Evolutionary conservation across 208 protist species (phyloP).

Genomic region (Vickermania spadyakhi): DNA sequence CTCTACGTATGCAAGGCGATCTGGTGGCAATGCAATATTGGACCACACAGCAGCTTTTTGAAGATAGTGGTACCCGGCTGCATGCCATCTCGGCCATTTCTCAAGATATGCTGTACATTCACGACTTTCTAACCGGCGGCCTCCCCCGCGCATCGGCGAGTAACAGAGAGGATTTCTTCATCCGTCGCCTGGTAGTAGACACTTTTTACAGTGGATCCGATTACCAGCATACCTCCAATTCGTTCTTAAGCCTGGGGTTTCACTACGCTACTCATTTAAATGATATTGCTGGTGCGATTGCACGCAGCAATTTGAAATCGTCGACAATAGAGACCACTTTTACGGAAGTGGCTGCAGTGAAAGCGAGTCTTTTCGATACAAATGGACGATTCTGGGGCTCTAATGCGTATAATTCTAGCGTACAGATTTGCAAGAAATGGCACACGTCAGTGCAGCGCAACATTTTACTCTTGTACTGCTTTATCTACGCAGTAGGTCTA

Average conservation of each 20-base stretch:
- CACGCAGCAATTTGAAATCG: not conserved
- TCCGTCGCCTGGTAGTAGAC: not conserved
- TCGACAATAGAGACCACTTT: not conserved
- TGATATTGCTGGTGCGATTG: conserved; percentile 2
- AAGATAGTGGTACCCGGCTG: not conserved
- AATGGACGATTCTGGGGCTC: conserved; percentile 1
- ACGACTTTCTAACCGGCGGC: conserved; percentile 7
- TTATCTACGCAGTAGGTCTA: conserved; percentile 6
- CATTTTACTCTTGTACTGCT: not conserved
- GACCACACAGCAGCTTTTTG: not conserved
- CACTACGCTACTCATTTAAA: conserved; percentile 5
- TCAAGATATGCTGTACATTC: conserved; percentile 8
- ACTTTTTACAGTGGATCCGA: not conserved
- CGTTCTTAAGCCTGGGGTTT: conserved; percentile 7
- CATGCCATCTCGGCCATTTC: not conserved
- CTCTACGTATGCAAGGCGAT: conserved; percentile 5
- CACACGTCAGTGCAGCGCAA: conserved; percentile 2
- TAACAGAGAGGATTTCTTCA: conserved; percentile 2
- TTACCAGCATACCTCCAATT: not conserved
- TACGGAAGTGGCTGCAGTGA: not conserved
- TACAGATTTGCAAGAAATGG: conserved; percentile 6
- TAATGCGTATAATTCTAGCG: conserved; percentile 7
- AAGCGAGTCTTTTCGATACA: not conserved
- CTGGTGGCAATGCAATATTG: conserved; percentile 10
- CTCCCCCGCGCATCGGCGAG: not conserved